phyloP scores from a whole-genome alignment of 2,329 filamentous ascomycete species.

The Epichloe gansuensis region DNA sequence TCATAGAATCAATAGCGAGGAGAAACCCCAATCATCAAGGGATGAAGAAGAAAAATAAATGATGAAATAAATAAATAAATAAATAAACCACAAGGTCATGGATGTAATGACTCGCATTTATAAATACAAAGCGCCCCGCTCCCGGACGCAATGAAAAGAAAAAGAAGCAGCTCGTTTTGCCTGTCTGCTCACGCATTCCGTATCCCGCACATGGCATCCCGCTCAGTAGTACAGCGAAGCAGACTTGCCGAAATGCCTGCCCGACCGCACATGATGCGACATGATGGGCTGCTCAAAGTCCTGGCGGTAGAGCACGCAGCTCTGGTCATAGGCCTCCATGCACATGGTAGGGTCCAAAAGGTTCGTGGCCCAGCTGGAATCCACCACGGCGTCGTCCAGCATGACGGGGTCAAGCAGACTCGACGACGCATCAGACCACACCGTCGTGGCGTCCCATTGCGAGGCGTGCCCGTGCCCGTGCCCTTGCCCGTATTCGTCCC shows the following conservation, averaged over 20 bases:
- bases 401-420: conserved; percentile 3
- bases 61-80: no score
- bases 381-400: conserved; percentile 2
- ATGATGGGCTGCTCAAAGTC: neutral
- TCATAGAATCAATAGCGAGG: no score
- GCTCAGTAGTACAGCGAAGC: conserved; percentile 5
- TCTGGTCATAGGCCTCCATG: conserved; percentile 3
- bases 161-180: no score
- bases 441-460: conserved; percentile 6
- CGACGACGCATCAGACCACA: conserved; percentile 6
- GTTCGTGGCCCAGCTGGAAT: conserved; percentile 1
- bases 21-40: no score
- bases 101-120: no score
- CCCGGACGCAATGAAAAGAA: no score
- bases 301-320: conserved; percentile 2
- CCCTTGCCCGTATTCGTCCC: no score
- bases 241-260: conserved; percentile 3
- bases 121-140: no score
- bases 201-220: neutral
- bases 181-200: no score
- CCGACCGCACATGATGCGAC: neutral
- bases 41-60: no score
- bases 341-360: conserved; percentile 2
- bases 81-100: no score
- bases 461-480: neutral